These are phyloP conservation scores for Eragrostis curvula DNA, from an alignment of 176 grass and related monocot species.

Conservation along the genomic window DNA sequence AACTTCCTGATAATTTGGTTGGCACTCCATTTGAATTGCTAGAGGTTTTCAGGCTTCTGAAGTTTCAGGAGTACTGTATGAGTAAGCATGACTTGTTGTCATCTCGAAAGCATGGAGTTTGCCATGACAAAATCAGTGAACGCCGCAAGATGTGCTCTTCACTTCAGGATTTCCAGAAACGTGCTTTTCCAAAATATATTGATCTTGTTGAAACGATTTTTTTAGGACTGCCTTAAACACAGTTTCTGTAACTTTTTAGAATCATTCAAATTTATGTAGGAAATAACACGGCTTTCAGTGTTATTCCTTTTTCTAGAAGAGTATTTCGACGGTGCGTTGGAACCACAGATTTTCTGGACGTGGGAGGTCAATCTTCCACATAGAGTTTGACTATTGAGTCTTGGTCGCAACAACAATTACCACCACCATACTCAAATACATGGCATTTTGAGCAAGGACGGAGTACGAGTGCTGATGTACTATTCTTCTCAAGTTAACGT, in stretches of 20 bases:
- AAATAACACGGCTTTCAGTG: no score
- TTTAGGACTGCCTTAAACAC: no score
- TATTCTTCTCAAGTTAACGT: no score
- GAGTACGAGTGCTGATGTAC: no score
- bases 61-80: neutral
- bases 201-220: no score
- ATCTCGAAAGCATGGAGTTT: neutral
- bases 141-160: neutral
- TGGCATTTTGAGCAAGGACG: no score
- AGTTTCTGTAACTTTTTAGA: no score
- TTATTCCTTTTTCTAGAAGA: neutral
- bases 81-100: neutral
- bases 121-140: neutral
- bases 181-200: neutral
- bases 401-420: no score
- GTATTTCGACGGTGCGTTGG: neutral
- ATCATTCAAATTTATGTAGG: no score
- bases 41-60: neutral
- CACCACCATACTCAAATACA: no score
- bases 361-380: no score
- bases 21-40: neutral
- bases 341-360: neutral
- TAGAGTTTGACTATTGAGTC: no score
- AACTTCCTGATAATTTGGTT: neutral
- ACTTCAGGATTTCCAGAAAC: neutral